Evolutionary conservation across 352 stramenopile species (phyloP).

Genomic region (Elongisporangium undulatum): DNA sequence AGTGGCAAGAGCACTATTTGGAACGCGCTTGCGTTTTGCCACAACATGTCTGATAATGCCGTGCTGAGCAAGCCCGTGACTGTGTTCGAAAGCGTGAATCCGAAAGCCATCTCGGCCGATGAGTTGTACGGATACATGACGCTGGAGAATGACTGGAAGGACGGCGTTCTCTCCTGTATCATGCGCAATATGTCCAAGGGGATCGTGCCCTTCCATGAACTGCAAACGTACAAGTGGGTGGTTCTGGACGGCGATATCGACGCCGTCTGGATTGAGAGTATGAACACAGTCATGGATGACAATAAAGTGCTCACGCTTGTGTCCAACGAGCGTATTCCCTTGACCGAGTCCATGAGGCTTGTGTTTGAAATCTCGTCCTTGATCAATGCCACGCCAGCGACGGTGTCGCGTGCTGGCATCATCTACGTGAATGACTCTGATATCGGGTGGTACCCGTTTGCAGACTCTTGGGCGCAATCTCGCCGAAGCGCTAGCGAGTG

Average conservation of each 20-base stretch:
- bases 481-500: constrained; percentile 80
- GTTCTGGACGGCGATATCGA: constrained; percentile 95
- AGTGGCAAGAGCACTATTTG: constrained; percentile 96
- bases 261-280: constrained; percentile 93
- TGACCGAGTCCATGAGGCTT: constrained; percentile 95
- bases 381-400: constrained; percentile 94
- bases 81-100: constrained; percentile 94
- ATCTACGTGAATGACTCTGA: constrained; percentile 94
- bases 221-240: constrained; percentile 89
- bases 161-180: constrained; percentile 94
- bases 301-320: constrained; percentile 96
- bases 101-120: constrained; percentile 91
- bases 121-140: constrained; percentile 96
- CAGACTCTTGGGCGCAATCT: constrained; percentile 91
- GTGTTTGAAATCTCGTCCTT: constrained; percentile 98
- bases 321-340: constrained; percentile 95
- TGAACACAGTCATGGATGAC: constrained; percentile 91
- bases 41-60: constrained; percentile 40
- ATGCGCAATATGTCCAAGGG: constrained; percentile 98
- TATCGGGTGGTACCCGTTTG: constrained; percentile 92
- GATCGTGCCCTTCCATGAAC: constrained; percentile 71
- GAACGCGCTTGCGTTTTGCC: constrained; percentile 88
- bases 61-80: constrained; percentile 87
- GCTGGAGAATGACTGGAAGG: constrained; percentile 97
- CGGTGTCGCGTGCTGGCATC: constrained; percentile 95